Evolutionary conservation across 2,329 filamentous ascomycete species (phyloP), one percentile per base, ranked within the genome.

Genomic region (Allantophomopsis cytisporea): DNA sequence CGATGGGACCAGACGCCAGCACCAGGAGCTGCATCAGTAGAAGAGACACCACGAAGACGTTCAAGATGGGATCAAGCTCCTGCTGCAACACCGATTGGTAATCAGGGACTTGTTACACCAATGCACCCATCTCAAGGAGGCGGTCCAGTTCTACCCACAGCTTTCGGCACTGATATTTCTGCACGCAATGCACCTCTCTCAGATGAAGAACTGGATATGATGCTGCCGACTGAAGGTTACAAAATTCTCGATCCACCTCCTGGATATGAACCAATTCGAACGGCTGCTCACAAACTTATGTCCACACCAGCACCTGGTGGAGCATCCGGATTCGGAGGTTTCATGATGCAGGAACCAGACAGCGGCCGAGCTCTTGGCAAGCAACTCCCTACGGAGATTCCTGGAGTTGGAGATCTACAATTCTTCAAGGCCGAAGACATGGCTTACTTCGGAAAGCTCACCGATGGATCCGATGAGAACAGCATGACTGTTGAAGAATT

Each of bases 351-450:
- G 57, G 87, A 98, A 49, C 84, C 87, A 7, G 87, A 93, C 49
- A 87, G 83, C 55, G 77, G 79, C 43, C 76, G 86, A 47, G 68
- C 83, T 37, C 76, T 89, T 54, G 86, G 87, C 49, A 94, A 93
- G 62, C 85, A 93, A 50, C 76, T 96, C 52, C 86, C 89, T 7
- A 94, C 86, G 4, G 89, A 96, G 55, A 95, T 98, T 31, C 88
- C 91, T 3, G 91, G 91, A 31, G 87, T 98, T 37, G 88, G 88
- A 31, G 91, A 98, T 58, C 65, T 98, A 38, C 88, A 95, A 50
- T 98, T 96, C 59, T 94, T 98, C 72, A 98, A 98, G 64, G 77
- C 87, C 2, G 91, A 98, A 59, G 91, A 98, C 60, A 95, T 96
- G 87, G 80, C 85, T 31, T 98, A 98, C 63, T 98, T 98, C 54